Evolutionary conservation across 805 yeast genomes (phyloP).

Genomic region (Saccharomycopsis synnaedendra): DNA sequence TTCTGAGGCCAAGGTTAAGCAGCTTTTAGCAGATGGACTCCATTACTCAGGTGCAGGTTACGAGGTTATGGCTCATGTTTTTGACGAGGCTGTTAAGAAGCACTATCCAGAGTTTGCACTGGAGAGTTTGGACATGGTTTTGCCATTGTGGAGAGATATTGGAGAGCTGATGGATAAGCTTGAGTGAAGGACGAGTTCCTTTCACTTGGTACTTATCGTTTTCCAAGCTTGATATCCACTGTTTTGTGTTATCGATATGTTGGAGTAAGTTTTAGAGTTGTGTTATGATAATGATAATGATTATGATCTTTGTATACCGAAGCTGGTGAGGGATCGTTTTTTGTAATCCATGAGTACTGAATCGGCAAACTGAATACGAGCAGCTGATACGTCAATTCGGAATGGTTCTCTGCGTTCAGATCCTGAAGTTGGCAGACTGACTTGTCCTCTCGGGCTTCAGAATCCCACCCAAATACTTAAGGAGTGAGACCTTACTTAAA

Average conservation of each 20-base stretch:
- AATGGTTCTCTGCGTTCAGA: too few species aligned
- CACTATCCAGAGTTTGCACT: conserved; percentile 40
- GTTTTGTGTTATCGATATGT: background rate
- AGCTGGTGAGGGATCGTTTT: too few species aligned
- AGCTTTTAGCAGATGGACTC: conserved; percentile 40
- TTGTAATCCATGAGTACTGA: too few species aligned
- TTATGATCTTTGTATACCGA: too few species aligned
- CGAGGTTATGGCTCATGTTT: conserved; percentile 32
- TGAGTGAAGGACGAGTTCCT: background rate
- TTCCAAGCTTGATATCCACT: background rate
- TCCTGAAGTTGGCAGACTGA: too few species aligned
- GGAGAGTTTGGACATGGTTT: conserved; percentile 24
- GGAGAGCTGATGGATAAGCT: background rate
- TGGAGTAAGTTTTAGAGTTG: background rate
- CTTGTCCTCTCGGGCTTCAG: too few species aligned
- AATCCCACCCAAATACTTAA: too few species aligned
- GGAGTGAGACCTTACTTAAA: too few species aligned
- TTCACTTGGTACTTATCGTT: background rate
- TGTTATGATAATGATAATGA: background rate
- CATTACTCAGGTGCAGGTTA: conserved; percentile 51
- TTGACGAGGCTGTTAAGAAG: conserved; percentile 27
- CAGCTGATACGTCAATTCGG: too few species aligned
- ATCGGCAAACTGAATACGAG: too few species aligned
- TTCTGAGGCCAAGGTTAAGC: conserved; percentile 27
- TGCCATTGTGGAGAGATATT: conserved; percentile 28